These are phyloP conservation scores for Euclidium syriacum DNA, from an alignment of 345 rosid species.

Conservation along the genomic window DNA sequence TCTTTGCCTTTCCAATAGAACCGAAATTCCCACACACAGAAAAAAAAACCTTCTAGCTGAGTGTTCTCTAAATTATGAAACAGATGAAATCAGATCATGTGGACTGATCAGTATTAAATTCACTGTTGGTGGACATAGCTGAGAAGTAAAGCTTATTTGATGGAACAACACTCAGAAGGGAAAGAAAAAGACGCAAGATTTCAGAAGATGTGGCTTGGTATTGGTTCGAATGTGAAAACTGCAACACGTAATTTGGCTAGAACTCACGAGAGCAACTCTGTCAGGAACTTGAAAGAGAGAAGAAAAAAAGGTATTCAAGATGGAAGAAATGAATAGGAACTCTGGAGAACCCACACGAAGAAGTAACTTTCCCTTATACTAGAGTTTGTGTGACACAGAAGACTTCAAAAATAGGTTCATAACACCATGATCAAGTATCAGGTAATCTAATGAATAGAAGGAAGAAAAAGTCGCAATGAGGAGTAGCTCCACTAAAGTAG, in stretches of 20 bases:
- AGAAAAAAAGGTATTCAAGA: background rate
- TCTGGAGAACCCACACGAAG: background rate
- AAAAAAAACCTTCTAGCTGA: background rate
- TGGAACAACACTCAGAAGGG: background rate
- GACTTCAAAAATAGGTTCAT: background rate
- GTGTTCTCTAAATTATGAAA: background rate
- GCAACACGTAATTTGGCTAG: background rate
- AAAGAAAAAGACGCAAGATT: background rate
- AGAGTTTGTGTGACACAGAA: background rate
- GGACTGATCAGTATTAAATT: background rate
- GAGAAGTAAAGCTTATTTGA: background rate
- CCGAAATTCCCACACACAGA: background rate
- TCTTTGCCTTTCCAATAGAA: constrained; percentile 7
- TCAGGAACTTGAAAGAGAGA: background rate
- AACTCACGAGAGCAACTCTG: background rate
- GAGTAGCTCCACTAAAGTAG: background rate
- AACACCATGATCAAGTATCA: background rate
- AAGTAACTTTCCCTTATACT: background rate
- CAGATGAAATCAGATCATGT: background rate
- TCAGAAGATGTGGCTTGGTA: background rate
- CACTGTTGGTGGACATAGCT: background rate
- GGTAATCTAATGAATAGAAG: background rate
- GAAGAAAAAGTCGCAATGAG: background rate
- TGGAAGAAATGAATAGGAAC: background rate
- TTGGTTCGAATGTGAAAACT: background rate